Evolutionary conservation across 805 yeast species (phyloP), one percentile per base, ranked within the genome.

Genomic region (Zygoascus tannicola): DNA sequence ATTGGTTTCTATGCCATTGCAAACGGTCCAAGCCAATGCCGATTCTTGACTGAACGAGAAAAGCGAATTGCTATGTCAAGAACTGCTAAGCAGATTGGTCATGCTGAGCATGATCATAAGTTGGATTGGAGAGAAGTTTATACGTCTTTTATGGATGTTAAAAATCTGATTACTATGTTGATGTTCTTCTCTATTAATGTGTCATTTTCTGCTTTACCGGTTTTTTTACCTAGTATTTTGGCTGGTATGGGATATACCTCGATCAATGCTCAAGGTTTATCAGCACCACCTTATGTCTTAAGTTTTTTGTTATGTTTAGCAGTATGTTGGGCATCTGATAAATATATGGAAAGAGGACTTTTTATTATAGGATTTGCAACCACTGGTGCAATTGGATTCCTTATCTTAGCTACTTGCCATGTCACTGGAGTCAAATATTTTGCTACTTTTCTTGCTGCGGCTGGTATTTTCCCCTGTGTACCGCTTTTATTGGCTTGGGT

Each of bases 271-370:
- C 68, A 70, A 45, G 67, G 68, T 43, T 58, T 71, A 44, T 66
- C 74, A 18, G 73, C 73, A 14, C 76, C 75, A 20, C 74, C 75
- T 5, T 70, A 56, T 34, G 37, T 55, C 19, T 15, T 69, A 47
- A 55, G 68, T 38, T 71, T 66, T n/a, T 53, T 68, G n/a, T 50
- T 61, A 2, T 67, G 72, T 7, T 64, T 63, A 46, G 26, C 66
- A 7, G 68, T 73, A 66, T 67, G 74, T 5, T 59, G 63, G 39
- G 69, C 67, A 51, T 73, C 74, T 8, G 76, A 72, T 52, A 66
- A 63, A 44, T 32, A 22, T 16, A 38, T 48, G 42, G 50, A 50
- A 21, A 52, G 63, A 5, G 59, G 61, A 16, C 44, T 52, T 21
- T 44, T 55, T 30, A 46, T 48, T 22, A 33, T 41, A 7, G 35